Percentiles rank a stretch among this genome's conserved stretches.
Conservation (phyloP, 2,329 filamentous ascomycete genomes). For the Aspergillus hortae region DNA sequence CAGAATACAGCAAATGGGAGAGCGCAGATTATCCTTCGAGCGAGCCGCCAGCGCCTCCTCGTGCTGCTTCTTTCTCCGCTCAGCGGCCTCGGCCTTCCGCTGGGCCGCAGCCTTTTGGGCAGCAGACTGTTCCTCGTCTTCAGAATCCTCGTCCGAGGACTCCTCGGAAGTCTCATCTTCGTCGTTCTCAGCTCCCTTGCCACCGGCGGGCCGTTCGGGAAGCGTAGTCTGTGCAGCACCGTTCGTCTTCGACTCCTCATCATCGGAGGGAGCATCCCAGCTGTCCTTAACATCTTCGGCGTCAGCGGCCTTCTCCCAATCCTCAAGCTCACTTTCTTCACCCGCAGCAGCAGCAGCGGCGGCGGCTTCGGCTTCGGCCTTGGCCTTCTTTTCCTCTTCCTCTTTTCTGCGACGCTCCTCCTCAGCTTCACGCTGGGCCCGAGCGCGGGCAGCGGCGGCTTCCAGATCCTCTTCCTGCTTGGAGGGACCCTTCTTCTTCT, state of each 20-base stretch:
- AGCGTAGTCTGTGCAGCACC: constrained; percentile 24
- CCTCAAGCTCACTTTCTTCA: constrained; percentile 61
- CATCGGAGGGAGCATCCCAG: constrained; percentile 69
- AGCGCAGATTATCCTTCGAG: constrained; percentile 91
- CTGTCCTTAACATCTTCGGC: constrained; percentile 81
- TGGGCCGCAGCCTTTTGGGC: constrained; percentile 67
- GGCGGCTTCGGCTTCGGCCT: constrained; percentile 70
- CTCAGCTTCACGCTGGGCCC: constrained; percentile 45
- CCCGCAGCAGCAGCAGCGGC: constrained; percentile 53
- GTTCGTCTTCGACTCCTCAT: constrained; percentile 52
- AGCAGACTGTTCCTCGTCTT: constrained; percentile 72
- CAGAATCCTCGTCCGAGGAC: constrained; percentile 50
- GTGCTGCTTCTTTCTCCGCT: constrained; percentile 82
- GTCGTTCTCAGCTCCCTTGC: constrained; percentile 19
- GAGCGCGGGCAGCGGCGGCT: constrained; percentile 46
- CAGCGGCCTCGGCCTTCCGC: constrained; percentile 83
- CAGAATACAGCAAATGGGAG: constrained; percentile 98
- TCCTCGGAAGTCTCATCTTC: constrained; percentile 28
- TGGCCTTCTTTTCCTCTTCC: constrained; percentile 70
- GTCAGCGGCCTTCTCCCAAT: constrained; percentile 83
- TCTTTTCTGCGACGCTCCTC: constrained; percentile 62
- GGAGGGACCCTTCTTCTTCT: constrained; percentile 73
- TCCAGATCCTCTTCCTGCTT: constrained; percentile 56
- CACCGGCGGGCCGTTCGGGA: constrained; percentile 7
- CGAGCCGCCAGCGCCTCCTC: constrained; percentile 87